These are phyloP conservation scores for Phyllosticta citribraziliensis DNA, from an alignment of 2,329 filamentous ascomycete species.

Conservation along the genomic window DNA sequence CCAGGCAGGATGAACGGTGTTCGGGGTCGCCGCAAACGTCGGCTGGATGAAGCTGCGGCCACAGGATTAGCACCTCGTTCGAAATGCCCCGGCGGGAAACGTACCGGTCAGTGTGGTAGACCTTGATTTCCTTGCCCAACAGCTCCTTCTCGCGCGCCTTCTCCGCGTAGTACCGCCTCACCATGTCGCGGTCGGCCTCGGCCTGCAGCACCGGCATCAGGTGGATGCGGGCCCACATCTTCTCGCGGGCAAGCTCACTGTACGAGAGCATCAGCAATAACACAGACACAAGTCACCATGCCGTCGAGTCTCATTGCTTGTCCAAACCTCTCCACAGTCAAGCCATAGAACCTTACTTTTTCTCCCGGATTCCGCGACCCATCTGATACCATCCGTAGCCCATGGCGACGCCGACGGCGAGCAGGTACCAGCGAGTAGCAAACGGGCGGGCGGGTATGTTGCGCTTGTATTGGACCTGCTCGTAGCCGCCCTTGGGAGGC, in stretches of 20 bases:
- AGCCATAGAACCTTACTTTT: slow-evolving; percentile 58
- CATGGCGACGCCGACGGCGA: slow-evolving; percentile 70
- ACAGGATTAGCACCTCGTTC: not conserved
- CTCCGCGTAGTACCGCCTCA: slow-evolving; percentile 76
- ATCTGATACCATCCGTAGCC: slow-evolving; percentile 84
- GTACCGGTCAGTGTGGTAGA: slow-evolving; percentile 83
- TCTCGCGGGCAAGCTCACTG: slow-evolving; percentile 89
- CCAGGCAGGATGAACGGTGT: not conserved
- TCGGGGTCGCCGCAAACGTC: slow-evolving; percentile 66
- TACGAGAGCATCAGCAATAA: not conserved
- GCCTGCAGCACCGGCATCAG: slow-evolving; percentile 89
- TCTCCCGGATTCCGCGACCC: slow-evolving; percentile 74
- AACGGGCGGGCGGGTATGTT: slow-evolving; percentile 90
- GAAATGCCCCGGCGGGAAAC: not conserved
- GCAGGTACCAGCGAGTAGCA: slow-evolving; percentile 67
- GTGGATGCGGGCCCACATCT: slow-evolving; percentile 96
- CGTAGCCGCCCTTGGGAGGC: slow-evolving; percentile 90
- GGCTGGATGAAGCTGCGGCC: slow-evolving; percentile 55
- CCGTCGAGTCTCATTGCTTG: not conserved
- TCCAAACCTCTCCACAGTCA: not conserved
- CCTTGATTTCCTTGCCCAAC: slow-evolving; percentile 69
- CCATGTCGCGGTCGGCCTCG: slow-evolving; percentile 92
- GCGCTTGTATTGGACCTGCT: slow-evolving; percentile 94
- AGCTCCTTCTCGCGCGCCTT: slow-evolving; percentile 85
- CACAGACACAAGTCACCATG: not conserved